phyloP scores from a whole-genome alignment of 176 grass and related monocot genomes.

The Aechmea fasciata region DNA sequence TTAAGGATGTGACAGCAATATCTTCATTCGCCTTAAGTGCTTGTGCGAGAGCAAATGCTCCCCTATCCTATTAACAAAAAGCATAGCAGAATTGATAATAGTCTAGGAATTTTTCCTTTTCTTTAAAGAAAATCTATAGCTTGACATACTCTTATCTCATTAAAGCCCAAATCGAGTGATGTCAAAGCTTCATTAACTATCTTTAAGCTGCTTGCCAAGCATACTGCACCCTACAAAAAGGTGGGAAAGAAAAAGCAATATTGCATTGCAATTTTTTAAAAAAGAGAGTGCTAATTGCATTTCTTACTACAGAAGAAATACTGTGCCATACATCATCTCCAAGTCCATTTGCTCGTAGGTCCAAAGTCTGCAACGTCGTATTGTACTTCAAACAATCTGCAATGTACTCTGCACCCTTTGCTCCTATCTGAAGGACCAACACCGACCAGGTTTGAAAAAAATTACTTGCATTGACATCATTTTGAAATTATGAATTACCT shows the following conservation, averaged over 20 bases:
- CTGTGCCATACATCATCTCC: conserved; percentile 64
- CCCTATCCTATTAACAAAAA: conserved; percentile 50
- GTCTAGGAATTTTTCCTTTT: not conserved
- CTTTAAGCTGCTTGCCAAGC: conserved; percentile 81
- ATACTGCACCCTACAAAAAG: conserved; percentile 70
- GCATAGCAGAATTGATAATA: not conserved
- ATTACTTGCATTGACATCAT: not conserved
- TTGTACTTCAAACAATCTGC: conserved; percentile 98
- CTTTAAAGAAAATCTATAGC: not conserved
- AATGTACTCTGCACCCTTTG: conserved; percentile 62
- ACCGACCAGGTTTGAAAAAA: not conserved
- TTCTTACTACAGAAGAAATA: conserved; percentile 1
- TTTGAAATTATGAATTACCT: conserved; percentile 37
- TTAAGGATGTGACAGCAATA: conserved; percentile 65
- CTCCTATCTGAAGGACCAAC: conserved; percentile 62
- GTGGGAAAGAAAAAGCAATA: conserved; percentile 13
- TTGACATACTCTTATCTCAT: conserved; percentile 81
- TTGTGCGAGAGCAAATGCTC: conserved; percentile 83
- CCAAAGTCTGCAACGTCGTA: conserved; percentile 65
- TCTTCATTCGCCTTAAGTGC: conserved; percentile 95
- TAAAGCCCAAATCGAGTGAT: conserved; percentile 90
- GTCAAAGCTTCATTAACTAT: conserved; percentile 91
- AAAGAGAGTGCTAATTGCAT: conserved; percentile 18
- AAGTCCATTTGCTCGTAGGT: conserved; percentile 89
- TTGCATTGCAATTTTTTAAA: conserved; percentile 2